Conservation (phyloP, 306 rosid species). For the Bauhinia variegata region DNA sequence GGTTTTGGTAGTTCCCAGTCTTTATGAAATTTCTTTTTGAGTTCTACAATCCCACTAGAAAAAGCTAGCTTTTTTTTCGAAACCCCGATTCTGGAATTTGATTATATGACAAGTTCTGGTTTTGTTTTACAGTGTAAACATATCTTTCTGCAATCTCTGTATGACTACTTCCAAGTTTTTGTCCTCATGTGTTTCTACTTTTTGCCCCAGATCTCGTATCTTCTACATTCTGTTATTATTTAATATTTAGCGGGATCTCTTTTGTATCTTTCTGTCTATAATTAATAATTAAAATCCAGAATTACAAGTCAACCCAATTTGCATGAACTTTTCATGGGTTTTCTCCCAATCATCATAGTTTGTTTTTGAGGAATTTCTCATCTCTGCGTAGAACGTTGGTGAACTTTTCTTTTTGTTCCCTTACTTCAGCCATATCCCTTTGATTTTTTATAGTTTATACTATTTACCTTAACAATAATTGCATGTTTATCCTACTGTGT, state of each 20-base stretch:
- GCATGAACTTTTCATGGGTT: neutral
- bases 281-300: neutral
- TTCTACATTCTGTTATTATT: neutral
- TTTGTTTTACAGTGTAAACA: neutral
- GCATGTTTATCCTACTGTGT: neutral
- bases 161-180: neutral
- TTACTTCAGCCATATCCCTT: neutral
- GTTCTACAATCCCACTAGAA: too few relatives aligned
- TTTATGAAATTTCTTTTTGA: too few relatives aligned
- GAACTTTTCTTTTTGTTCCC: neutral
- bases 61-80: neutral
- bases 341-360: neutral
- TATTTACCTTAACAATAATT: neutral
- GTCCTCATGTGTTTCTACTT: neutral
- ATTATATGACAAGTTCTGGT: neutral
- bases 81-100: neutral
- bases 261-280: constrained; percentile 2
- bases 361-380: neutral
- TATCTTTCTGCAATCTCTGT: neutral
- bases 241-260: neutral
- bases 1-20: neutral
- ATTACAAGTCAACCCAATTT: constrained; percentile 3
- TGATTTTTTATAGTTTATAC: neutral
- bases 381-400: neutral
- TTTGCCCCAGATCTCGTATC: neutral